These are phyloP conservation scores for Globisporangium spinosum DNA, from an alignment of 352 stramenopile genomes.

Conservation along the genomic window DNA sequence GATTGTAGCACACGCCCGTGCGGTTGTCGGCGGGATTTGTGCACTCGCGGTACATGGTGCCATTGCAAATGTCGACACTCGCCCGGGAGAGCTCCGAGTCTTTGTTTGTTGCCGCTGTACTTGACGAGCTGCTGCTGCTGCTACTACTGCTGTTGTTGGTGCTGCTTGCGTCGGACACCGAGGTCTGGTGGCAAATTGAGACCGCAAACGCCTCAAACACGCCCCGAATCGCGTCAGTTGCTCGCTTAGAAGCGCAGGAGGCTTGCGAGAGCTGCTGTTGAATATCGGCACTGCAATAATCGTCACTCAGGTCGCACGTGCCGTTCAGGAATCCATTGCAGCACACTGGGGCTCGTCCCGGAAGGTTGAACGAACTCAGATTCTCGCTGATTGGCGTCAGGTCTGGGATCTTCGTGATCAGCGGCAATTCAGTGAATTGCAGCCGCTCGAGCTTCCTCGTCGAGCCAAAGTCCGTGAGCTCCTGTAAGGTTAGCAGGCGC, in stretches of 20 bases:
- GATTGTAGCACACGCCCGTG: constrained; percentile 35
- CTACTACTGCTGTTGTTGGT: background rate
- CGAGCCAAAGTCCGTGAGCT: constrained; percentile 20
- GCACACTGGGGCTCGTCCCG: constrained; percentile 16
- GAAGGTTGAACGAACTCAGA: constrained; percentile 18
- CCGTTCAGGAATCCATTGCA: constrained; percentile 31
- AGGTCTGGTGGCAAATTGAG: constrained; percentile 17
- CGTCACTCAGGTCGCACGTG: constrained; percentile 24
- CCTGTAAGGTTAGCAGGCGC: constrained; percentile 13
- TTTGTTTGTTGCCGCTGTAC: constrained; percentile 13
- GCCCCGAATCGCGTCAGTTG: constrained; percentile 17
- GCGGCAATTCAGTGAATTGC: constrained; percentile 16
- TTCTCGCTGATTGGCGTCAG: constrained; percentile 13
- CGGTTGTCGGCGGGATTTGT: constrained; percentile 5
- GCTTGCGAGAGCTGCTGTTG: background rate
- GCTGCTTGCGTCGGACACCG: background rate
- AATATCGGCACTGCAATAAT: constrained; percentile 16
- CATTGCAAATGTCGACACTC: constrained; percentile 33
- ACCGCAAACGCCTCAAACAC: constrained; percentile 22
- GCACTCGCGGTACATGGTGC: constrained; percentile 39
- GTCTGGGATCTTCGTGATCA: constrained; percentile 20
- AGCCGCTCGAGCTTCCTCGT: constrained; percentile 10
- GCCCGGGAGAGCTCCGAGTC: constrained; percentile 17
- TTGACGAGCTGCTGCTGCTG: background rate
- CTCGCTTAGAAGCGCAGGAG: constrained; percentile 4